Evolutionary conservation across 352 stramenopile species (phyloP).

Genomic region (Thraustotheca clavata): DNA sequence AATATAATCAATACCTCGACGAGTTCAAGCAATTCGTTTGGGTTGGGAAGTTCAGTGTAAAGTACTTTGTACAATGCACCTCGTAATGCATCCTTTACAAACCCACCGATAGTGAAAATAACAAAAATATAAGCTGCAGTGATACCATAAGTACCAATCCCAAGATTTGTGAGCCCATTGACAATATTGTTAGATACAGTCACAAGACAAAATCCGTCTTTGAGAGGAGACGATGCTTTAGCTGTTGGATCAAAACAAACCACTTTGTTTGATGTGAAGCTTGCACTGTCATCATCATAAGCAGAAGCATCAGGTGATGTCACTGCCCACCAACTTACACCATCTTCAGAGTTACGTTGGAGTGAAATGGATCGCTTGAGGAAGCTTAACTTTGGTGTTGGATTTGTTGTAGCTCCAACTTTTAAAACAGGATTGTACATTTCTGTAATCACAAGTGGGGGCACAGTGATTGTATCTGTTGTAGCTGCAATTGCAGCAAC

Average conservation of each 20-base stretch:
- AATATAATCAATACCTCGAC: slow-evolving; percentile 28
- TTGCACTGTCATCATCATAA: neutral
- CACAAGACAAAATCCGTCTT: slow-evolving; percentile 42
- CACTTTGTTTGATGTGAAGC: too few species aligned
- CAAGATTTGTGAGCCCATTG: slow-evolving; percentile 61
- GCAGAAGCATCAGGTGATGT: neutral
- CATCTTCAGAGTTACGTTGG: slow-evolving; percentile 6
- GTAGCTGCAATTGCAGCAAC: neutral
- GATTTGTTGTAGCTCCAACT: neutral
- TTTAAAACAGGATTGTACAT: slow-evolving; percentile 17
- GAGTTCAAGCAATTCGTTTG: slow-evolving; percentile 75
- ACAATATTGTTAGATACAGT: slow-evolving; percentile 83
- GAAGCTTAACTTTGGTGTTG: neutral
- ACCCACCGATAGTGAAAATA: slow-evolving; percentile 75
- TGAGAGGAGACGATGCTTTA: neutral
- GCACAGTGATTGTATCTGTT: neutral
- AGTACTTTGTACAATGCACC: slow-evolving; percentile 69
- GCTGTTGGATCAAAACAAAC: neutral
- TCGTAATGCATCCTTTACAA: slow-evolving; percentile 79
- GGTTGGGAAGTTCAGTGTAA: slow-evolving; percentile 73
- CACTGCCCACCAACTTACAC: slow-evolving; percentile 18
- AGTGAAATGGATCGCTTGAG: neutral
- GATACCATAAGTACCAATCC: slow-evolving; percentile 78
- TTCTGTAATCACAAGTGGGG: neutral
- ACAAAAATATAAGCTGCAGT: slow-evolving; percentile 84